Conservation (phyloP, 2,329 filamentous ascomycete species). For the Ophiostoma sp. region DNA sequence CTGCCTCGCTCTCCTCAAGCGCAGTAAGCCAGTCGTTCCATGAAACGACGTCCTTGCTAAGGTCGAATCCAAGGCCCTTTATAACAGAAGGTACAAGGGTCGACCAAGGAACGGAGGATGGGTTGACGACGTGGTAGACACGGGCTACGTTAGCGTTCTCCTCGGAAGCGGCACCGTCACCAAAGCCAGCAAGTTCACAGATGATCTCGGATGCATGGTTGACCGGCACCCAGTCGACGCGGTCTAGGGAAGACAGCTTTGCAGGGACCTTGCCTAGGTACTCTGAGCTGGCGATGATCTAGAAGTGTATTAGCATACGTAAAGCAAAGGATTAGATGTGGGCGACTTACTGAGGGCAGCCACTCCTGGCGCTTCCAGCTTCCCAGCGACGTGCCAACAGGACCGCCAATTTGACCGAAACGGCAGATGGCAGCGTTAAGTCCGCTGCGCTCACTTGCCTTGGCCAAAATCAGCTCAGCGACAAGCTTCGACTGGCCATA, state of each 20-base stretch:
- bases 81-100: neutral
- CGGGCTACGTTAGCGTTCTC: neutral
- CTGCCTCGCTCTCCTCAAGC: neutral
- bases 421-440: neutral
- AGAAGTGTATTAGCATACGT: neutral
- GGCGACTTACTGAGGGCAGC: neutral
- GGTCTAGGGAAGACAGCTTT: neutral
- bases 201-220: neutral
- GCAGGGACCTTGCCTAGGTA: neutral
- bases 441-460: neutral
- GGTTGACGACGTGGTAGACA: neutral
- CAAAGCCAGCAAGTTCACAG: neutral
- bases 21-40: neutral
- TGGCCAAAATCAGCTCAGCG: neutral
- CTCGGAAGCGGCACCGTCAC: neutral
- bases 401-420: neutral
- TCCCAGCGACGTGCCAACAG: neutral
- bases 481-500: neutral
- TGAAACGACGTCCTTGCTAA: neutral
- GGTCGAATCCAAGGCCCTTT: neutral
- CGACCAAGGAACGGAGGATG: neutral
- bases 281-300: neutral
- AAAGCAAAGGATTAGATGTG: no score
- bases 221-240: neutral
- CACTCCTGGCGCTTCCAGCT: neutral